Base-by-base conservation (phyloP, 2,329 filamentous ascomycete genomes). In the Hymenoscyphus linearis region DNA sequence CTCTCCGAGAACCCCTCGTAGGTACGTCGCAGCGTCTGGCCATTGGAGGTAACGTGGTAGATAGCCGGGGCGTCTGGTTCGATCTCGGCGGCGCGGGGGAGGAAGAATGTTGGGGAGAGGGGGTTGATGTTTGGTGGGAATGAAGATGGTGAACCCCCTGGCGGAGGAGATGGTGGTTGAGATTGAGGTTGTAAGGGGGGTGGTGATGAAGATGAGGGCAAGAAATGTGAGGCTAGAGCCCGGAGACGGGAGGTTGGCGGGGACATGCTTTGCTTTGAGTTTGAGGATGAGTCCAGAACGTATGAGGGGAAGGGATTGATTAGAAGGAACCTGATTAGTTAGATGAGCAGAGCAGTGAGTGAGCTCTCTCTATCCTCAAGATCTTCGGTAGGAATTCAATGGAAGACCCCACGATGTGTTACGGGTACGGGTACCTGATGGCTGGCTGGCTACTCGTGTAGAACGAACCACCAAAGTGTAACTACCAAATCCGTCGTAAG, bases 1-100 rank as follows among this genome's bases (percentile, higher is more conserved):
- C 95, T 90, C 71, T 96, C 90, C 16, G 95, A 90, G 62, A 92
- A 86, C 70, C 95, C 88, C 61, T 80, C 79, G 73, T 99, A 99
- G 2, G 84, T 88, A 62, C 93, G 85, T 36, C 89, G 84, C 36
- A 98, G 77, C 27, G 87, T 78, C 69, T 86, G 83, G 68, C 86
- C 84, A 74, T 95, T 93, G 64, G 88, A 81, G 0, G 92, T 96
- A 59, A 91, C 79, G 76, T 98, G 93, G 72, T 92, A 87, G 71
- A 97, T 89, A 37, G 93, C 93, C 67, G 87, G 82, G 13, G 90
- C 91, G 71, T 93, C 80, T 5, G 93, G 93, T 76, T 97, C 93
- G 70, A 98, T 95, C 53, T 84, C 80, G 6, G 93, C 93, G 18
- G 93, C 92, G 58, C 93, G 87, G 66, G 90, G 89, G 25, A 96